Evolutionary conservation across 257 asterid genomes (phyloP).

Genomic region (Capsicum baccatum): DNA sequence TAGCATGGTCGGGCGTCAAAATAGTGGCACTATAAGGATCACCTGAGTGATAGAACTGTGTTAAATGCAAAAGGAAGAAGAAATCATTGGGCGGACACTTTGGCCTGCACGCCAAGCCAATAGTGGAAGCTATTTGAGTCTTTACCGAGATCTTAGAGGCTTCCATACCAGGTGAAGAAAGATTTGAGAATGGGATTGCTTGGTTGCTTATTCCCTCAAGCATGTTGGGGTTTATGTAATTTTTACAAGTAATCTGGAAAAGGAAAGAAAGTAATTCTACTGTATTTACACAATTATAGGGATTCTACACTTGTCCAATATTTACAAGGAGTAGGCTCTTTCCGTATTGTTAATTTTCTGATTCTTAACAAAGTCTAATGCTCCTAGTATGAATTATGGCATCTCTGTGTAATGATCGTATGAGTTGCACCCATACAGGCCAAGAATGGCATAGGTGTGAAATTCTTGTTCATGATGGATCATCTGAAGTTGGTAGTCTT

Average conservation of each 20-base stretch:
- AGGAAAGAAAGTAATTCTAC: not conserved
- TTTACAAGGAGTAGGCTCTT: conserved; percentile 5
- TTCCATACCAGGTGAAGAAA: no score
- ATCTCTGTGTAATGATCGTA: not conserved
- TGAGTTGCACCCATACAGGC: not conserved
- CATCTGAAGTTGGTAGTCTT: conserved; percentile 2
- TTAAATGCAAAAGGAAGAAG: not conserved
- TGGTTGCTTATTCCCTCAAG: no score
- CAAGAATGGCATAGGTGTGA: not conserved
- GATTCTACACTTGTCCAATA: not conserved
- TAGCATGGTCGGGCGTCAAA: not conserved
- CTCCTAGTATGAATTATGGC: not conserved
- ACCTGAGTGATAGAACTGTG: not conserved
- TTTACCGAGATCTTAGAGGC: no score
- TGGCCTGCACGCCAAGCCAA: not conserved
- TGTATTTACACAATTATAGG: not conserved
- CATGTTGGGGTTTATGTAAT: not conserved
- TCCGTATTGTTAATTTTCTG: not conserved
- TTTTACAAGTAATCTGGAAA: not conserved
- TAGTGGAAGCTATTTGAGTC: not conserved
- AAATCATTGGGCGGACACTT: not conserved
- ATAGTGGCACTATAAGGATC: not conserved
- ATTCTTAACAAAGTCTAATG: not conserved
- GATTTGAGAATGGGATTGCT: no score
- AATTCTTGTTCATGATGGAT: not conserved